Conservation (phyloP, 2,329 filamentous ascomycete genomes). For the Parascedosporium putredinis region DNA sequence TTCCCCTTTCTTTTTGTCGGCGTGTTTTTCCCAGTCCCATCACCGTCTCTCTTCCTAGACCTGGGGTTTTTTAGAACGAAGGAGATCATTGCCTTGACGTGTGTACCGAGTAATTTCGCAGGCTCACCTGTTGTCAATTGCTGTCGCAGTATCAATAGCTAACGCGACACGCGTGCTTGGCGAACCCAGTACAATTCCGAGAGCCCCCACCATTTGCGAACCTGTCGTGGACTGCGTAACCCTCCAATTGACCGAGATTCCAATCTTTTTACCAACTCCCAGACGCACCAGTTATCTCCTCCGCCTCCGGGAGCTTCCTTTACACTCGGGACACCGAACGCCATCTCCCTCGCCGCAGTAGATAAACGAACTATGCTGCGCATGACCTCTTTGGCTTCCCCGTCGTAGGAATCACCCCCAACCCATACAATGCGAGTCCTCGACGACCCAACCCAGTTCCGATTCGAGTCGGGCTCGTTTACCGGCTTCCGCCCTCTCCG, state of each 20-base stretch:
- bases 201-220: too few species aligned
- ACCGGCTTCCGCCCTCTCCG: constrained; percentile 42
- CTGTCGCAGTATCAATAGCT: too few species aligned
- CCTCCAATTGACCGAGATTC: too few species aligned
- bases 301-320: not conserved
- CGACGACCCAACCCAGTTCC: constrained; percentile 10
- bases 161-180: too few species aligned
- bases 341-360: not conserved
- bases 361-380: not conserved
- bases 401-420: not conserved
- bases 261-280: too few species aligned
- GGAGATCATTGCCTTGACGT: too few species aligned
- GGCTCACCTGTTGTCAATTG: not conserved
- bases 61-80: too few species aligned
- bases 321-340: too few species aligned
- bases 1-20: not conserved
- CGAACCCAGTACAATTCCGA: too few species aligned
- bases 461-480: constrained; percentile 47
- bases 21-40: too few species aligned
- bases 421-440: constrained; percentile 8
- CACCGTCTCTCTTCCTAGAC: not conserved
- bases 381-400: not conserved
- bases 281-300: too few species aligned
- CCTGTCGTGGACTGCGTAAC: too few species aligned
- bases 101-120: not conserved